A percentile compares a stretch with the other conserved stretches of the same genome.
These are phyloP conservation scores for Paramecium bursaria DNA, from an alignment of 73 alveolate genomes.

Conservation along the genomic window DNA sequence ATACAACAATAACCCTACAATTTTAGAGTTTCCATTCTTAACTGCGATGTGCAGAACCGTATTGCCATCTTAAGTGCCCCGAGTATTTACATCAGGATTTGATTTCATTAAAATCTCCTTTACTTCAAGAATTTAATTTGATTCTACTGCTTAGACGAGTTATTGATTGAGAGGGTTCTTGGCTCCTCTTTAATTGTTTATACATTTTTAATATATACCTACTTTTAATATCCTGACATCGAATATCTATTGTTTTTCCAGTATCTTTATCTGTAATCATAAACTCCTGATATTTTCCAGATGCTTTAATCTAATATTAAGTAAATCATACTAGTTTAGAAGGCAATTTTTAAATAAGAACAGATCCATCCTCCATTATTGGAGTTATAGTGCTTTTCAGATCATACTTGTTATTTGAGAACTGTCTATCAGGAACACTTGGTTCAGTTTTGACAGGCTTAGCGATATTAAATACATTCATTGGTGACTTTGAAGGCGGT, in stretches of 20 bases:
- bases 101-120: constrained; percentile 14
- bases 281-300: constrained; percentile 61
- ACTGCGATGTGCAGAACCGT: constrained; percentile 62
- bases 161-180: constrained; percentile 18
- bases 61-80: constrained; percentile 60
- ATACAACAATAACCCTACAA: constrained; percentile 51
- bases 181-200: constrained; percentile 16
- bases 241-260: constrained; percentile 45
- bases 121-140: constrained; percentile 2
- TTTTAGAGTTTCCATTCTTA: constrained; percentile 53
- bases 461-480: too few species aligned
- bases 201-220: constrained; percentile 2
- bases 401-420: too few species aligned
- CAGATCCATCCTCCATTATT: constrained; percentile 59
- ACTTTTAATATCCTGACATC: constrained; percentile 22
- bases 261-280: constrained; percentile 46
- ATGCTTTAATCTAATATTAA: constrained; percentile 44
- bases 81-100: constrained; percentile 45
- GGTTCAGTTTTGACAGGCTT: too few species aligned
- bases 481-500: too few species aligned
- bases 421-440: too few species aligned
- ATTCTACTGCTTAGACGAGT: constrained; percentile 4
- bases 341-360: constrained; percentile 35
- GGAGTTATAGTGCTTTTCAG: too few species aligned
- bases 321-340: constrained; percentile 5